A percentile compares a stretch with the other conserved stretches of the same genome.
These are phyloP conservation scores for Trichoderma gamsii DNA, from an alignment of 495 filamentous ascomycete genomes.

Conservation along the genomic window DNA sequence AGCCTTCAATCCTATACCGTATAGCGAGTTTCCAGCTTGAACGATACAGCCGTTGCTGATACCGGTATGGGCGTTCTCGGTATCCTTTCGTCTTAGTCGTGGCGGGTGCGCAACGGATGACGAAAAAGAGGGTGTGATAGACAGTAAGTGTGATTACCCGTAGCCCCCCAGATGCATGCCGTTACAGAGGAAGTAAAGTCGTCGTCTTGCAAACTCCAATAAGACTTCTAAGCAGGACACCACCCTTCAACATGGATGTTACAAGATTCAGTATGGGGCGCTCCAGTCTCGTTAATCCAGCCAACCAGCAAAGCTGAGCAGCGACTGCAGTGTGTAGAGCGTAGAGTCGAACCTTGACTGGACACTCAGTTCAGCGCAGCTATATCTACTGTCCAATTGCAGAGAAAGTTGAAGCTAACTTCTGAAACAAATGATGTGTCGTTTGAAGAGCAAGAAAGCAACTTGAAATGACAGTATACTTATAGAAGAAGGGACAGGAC, in stretches of 20 bases:
- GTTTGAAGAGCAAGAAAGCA: background rate
- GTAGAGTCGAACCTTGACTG: background rate
- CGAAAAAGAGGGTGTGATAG: background rate
- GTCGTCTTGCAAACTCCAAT: background rate
- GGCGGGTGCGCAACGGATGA: background rate
- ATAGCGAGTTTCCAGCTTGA: background rate
- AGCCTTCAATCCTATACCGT: background rate
- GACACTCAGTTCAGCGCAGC: background rate
- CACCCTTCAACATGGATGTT: background rate
- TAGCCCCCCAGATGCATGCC: slow-evolving; percentile 1
- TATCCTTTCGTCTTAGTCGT: background rate
- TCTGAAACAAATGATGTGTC: background rate
- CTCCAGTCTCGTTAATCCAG: background rate
- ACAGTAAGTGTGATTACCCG: background rate
- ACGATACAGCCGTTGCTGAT: background rate
- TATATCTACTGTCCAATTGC: background rate
- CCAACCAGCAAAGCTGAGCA: background rate
- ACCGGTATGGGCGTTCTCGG: background rate
- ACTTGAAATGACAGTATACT: background rate
- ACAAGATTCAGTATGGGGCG: background rate
- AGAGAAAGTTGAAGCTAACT: too few species aligned
- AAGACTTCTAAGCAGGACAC: background rate
- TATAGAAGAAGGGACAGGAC: background rate
- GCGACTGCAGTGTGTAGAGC: background rate
- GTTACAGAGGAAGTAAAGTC: background rate